These are phyloP conservation scores for Sporothrix schenckii DNA, from an alignment of 2,329 filamentous ascomycete species.

Conservation along the genomic window DNA sequence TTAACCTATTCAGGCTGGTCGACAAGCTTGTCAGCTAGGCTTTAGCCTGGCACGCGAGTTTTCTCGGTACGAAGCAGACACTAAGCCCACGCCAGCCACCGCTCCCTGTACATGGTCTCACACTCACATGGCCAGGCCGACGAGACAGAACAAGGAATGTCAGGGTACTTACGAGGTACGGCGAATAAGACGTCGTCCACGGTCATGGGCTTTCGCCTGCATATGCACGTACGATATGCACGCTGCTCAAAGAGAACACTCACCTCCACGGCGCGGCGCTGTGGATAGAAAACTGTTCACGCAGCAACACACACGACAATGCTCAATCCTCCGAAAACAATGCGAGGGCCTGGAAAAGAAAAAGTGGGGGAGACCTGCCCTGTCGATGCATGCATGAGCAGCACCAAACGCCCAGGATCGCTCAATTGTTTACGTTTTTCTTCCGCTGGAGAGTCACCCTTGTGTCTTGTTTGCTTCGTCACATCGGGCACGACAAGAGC, in stretches of 20 bases:
- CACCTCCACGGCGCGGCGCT: background rate
- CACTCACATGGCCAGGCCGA: slow-evolving; percentile 5
- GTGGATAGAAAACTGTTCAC: background rate
- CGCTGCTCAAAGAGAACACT: slow-evolving; percentile 13
- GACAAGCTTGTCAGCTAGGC: slow-evolving; percentile 3
- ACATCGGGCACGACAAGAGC: background rate
- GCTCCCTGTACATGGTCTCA: background rate
- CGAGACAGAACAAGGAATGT: too few species aligned
- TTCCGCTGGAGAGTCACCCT: background rate
- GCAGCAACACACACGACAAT: background rate
- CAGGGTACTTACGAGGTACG: background rate
- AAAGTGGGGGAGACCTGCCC: background rate
- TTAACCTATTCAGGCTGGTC: slow-evolving; percentile 1
- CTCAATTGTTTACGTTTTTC: background rate
- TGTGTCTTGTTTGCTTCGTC: slow-evolving; percentile 1
- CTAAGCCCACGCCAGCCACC: background rate
- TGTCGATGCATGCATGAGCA: background rate
- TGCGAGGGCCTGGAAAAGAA: background rate
- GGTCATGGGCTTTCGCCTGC: background rate
- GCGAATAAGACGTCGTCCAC: background rate
- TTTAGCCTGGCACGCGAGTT: slow-evolving; percentile 11
- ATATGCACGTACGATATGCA: slow-evolving; percentile 15
- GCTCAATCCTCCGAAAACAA: background rate
- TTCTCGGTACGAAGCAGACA: background rate
- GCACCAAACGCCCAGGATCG: background rate